Evolutionary conservation across 768 basidiomycete species (phyloP).

Genomic region (Mrakia frigida): DNA sequence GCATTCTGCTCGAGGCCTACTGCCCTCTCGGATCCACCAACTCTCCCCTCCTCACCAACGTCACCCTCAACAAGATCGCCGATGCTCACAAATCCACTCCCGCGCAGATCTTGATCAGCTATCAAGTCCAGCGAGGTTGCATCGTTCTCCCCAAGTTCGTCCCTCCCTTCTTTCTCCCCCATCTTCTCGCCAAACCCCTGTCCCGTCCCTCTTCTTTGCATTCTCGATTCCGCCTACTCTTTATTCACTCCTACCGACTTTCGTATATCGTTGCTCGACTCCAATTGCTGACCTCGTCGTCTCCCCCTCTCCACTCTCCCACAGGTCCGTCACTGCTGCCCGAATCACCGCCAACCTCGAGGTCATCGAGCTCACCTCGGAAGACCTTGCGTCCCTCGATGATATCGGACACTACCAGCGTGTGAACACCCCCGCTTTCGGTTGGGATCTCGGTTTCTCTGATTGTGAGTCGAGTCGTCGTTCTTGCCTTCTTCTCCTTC

Average conservation of each 20-base stretch:
- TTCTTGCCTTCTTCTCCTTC: too few species aligned
- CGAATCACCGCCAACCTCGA: constrained; percentile 41
- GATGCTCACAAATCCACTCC: constrained; percentile 56
- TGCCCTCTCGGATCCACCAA: constrained; percentile 79
- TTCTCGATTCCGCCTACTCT: background rate
- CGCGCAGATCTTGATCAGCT: constrained; percentile 59
- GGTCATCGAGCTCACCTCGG: constrained; percentile 34
- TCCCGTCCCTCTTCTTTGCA: too few species aligned
- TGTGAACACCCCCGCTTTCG: constrained; percentile 34
- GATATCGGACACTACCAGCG: constrained; percentile 37
- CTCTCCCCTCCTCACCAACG: constrained; percentile 62
- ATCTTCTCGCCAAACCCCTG: too few species aligned
- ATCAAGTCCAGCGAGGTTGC: constrained; percentile 44
- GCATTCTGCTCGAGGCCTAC: constrained; percentile 72
- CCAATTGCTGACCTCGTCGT: too few species aligned
- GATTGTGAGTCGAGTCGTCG: too few species aligned
- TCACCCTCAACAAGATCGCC: constrained; percentile 57
- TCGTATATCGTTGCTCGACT: background rate
- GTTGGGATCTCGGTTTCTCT: constrained; percentile 24
- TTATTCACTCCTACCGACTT: background rate
- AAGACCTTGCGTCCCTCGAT: constrained; percentile 37
- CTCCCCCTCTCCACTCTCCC: too few species aligned
- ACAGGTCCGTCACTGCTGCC: constrained; percentile 63
- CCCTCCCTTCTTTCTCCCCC: background rate
- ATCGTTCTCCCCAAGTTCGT: constrained; percentile 58